Conservation (phyloP, 176 grass and related monocot species). For the Ampelocalamus luodianensis region DNA sequence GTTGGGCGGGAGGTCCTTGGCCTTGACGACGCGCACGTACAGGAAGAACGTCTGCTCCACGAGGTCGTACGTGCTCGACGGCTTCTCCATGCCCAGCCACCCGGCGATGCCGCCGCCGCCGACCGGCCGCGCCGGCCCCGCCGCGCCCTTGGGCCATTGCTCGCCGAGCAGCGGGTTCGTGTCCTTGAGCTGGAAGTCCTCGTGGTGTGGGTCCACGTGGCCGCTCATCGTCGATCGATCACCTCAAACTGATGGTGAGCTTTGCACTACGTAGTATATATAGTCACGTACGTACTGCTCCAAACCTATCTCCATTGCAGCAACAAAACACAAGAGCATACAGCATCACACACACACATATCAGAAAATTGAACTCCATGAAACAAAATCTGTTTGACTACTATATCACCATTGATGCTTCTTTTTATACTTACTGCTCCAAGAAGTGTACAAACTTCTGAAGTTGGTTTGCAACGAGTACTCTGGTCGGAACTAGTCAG, state of each 20-base stretch:
- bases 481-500: background rate
- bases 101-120: conserved; percentile 54
- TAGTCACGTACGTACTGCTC: background rate
- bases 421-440: conserved; percentile 2
- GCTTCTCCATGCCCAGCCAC: conserved; percentile 75
- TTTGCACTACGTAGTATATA: background rate
- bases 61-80: conserved; percentile 90
- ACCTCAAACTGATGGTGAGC: background rate
- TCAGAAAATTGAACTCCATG: background rate
- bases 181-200: conserved; percentile 90
- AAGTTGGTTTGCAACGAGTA: background rate
- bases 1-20: conserved; percentile 72
- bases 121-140: background rate
- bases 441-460: background rate
- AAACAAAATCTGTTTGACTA: background rate
- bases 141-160: conserved; percentile 69
- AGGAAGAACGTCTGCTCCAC: conserved; percentile 98
- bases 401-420: background rate
- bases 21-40: conserved; percentile 91
- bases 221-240: background rate
- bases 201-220: conserved; percentile 58
- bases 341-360: background rate
- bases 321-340: background rate
- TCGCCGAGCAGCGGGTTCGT: conserved; percentile 85
- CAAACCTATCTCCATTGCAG: background rate